phyloP scores from a whole-genome alignment of 306 rosid species.

The Lathyrus tuberosus region DNA sequence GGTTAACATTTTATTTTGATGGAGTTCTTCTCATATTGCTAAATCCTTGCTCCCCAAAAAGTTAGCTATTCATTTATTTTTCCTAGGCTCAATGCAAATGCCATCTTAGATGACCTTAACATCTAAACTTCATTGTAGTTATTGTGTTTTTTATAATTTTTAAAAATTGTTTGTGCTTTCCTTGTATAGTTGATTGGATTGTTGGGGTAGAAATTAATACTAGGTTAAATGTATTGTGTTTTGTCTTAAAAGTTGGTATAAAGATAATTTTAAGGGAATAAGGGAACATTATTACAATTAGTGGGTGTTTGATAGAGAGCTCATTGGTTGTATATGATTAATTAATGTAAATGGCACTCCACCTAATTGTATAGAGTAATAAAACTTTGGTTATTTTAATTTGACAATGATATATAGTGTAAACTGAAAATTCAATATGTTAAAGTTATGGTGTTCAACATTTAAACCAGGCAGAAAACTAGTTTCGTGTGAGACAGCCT shows the following conservation, averaged over 20 bases:
- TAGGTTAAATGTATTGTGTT: constrained; percentile 1
- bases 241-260: not conserved
- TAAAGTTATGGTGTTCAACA: not conserved
- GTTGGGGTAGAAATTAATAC: not conserved
- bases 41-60: not conserved
- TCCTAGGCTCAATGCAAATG: not conserved
- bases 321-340: not conserved
- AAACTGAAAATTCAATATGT: constrained; percentile 12
- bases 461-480: constrained; percentile 7
- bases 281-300: not conserved
- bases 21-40: not conserved
- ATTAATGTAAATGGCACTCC: not conserved
- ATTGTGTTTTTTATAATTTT: not conserved
- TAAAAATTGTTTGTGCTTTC: not conserved
- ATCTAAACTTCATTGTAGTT: constrained; percentile 10
- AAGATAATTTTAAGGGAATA: not conserved
- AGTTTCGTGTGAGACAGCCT: not conserved
- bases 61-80: constrained; percentile 3
- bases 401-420: not conserved
- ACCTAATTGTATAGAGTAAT: not conserved
- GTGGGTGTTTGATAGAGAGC: constrained; percentile 10
- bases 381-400: not conserved
- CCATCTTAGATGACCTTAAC: constrained; percentile 12
- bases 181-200: constrained; percentile 7
- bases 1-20: constrained; percentile 9